Percentiles rank a stretch among this genome's conserved stretches.
Conservation (phyloP, 495 filamentous ascomycete genomes). For the Trichocladium uniseriatum region DNA sequence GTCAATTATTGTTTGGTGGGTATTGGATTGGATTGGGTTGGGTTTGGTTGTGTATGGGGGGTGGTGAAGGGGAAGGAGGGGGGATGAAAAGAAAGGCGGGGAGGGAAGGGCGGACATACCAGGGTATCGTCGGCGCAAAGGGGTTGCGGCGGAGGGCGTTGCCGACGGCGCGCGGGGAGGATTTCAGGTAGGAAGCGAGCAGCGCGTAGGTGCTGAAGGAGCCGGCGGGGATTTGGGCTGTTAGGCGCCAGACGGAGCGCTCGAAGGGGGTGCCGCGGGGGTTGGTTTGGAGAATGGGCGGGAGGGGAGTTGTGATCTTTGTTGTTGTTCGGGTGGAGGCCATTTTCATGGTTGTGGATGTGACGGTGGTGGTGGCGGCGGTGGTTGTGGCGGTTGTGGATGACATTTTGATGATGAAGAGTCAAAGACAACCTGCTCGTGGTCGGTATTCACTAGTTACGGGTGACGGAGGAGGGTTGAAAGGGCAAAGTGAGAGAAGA, state of each 20-base stretch:
- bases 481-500: no score
- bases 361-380: neutral
- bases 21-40: neutral
- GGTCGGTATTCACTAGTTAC: no score
- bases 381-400: neutral
- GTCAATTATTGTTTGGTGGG: no score
- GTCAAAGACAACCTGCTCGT: no score
- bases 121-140: conserved; percentile 55
- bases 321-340: neutral
- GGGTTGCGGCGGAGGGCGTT: conserved; percentile 65
- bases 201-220: conserved; percentile 65
- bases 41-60: neutral
- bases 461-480: no score
- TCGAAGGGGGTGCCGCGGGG: conserved; percentile 45
- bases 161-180: conserved; percentile 71
- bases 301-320: conserved; percentile 1
- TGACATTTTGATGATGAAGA: neutral
- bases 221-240: conserved; percentile 62
- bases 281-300: conserved; percentile 7
- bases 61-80: neutral
- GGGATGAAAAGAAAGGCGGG: neutral
- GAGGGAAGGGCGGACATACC: conserved; percentile 9
- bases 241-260: conserved; percentile 52
- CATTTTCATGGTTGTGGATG: conserved; percentile 7
- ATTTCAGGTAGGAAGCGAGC: conserved; percentile 53